These are phyloP conservation scores for Diaporthe eres DNA, from an alignment of 2,329 filamentous ascomycete species.

Conservation along the genomic window DNA sequence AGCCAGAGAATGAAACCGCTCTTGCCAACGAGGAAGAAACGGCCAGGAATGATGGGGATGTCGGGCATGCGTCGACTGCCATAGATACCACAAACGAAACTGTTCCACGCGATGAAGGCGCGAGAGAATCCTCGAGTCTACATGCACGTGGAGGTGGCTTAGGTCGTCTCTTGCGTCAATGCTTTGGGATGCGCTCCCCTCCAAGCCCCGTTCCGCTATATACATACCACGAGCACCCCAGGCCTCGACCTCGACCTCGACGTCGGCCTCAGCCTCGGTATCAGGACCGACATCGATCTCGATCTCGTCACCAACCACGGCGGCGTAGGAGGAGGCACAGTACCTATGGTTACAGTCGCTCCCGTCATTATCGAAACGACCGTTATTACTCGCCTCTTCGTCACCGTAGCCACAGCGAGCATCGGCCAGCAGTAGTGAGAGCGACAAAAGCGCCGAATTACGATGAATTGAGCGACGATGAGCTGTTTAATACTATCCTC, in stretches of 20 bases:
- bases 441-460: not conserved
- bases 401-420: not conserved
- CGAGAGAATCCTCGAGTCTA: not conserved
- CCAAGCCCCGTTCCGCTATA: not conserved
- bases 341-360: too few relatives aligned
- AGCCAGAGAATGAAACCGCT: not conserved
- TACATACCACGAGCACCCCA: not conserved
- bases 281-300: not conserved
- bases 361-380: too few relatives aligned
- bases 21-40: not conserved
- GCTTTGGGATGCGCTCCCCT: not conserved
- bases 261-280: not conserved
- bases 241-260: not conserved
- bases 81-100: not conserved
- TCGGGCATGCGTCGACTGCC: too few relatives aligned
- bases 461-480: not conserved
- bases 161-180: not conserved
- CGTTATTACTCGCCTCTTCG: not conserved
- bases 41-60: too few relatives aligned
- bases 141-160: slow-evolving; percentile 14
- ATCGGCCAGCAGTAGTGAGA: not conserved
- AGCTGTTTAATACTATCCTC: not conserved
- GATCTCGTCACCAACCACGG: not conserved
- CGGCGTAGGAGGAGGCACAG: not conserved
- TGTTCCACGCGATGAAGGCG: not conserved